Evolutionary conservation across 129 eudicot genomes (phyloP).

Genomic region (Helianthus tuberosus): DNA sequence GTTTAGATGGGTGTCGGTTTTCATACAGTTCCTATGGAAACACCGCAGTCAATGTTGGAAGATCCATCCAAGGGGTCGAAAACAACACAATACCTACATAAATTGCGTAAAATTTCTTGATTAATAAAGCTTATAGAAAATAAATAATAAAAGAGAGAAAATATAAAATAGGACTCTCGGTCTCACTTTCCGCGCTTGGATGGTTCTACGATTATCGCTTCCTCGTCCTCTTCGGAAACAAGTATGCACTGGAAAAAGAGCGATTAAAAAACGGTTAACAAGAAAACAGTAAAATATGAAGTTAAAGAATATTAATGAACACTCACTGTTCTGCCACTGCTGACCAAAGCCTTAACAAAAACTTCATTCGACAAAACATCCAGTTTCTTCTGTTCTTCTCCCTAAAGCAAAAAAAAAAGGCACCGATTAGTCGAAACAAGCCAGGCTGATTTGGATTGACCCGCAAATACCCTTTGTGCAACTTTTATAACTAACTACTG

Average conservation of each 20-base stretch:
- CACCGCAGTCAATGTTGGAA: conserved; percentile 98
- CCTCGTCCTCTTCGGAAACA: conserved; percentile 99
- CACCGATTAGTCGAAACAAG: not conserved
- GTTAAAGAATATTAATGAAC: not conserved
- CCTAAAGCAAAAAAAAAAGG: conserved; percentile 40
- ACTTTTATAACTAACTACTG: not conserved
- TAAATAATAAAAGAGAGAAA: not conserved
- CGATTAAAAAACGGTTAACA: not conserved
- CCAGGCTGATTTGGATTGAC: too few species aligned
- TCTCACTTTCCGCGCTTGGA: conserved; percentile 88
- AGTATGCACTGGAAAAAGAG: conserved; percentile 79
- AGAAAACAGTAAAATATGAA: conserved; percentile 4
- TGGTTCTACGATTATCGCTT: conserved; percentile 82
- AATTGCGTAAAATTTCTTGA: conserved; percentile 7
- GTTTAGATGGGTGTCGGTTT: not conserved
- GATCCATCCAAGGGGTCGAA: conserved; percentile 98
- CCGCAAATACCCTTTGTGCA: not conserved
- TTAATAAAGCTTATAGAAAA: not conserved
- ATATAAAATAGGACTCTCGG: not conserved
- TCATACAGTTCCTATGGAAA: conserved; percentile 95
- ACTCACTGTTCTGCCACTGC: conserved; percentile 98
- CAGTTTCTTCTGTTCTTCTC: conserved; percentile 97
- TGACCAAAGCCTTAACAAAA: conserved; percentile 89
- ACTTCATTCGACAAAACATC: conserved; percentile 98
- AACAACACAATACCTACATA: conserved; percentile 83